Conservation (phyloP, 176 grass and related monocot genomes). For the Secale cereale region DNA sequence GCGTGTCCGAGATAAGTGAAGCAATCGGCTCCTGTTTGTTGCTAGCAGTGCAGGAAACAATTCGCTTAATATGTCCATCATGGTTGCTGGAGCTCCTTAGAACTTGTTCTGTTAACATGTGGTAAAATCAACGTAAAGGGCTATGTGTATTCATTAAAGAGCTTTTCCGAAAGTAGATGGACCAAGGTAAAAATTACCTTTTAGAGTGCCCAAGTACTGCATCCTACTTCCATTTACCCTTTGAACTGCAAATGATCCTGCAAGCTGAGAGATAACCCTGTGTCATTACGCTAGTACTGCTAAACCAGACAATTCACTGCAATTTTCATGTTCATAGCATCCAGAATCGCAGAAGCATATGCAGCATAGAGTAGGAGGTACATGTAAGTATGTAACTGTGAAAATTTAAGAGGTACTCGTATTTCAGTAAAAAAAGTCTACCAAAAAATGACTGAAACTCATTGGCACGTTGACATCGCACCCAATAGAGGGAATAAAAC, state of each 20-base stretch:
- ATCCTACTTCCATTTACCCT: conserved; percentile 4
- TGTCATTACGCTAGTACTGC: neutral
- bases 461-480: neutral
- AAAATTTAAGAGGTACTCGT: neutral
- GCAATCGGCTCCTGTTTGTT: conserved; percentile 35
- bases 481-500: neutral
- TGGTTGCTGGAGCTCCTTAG: conserved; percentile 14
- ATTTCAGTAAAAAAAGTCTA: neutral
- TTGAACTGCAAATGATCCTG: conserved; percentile 16
- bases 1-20: conserved; percentile 12
- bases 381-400: neutral
- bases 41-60: conserved; percentile 39
- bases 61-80: conserved; percentile 21
- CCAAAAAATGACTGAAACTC: neutral
- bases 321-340: neutral
- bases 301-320: neutral
- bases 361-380: neutral
- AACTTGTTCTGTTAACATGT: conserved; percentile 19
- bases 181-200: conserved; percentile 11
- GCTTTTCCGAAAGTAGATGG: conserved; percentile 9
- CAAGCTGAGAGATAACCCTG: conserved; percentile 33
- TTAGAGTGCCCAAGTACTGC: neutral
- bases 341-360: neutral
- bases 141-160: neutral
- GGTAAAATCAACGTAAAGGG: neutral